Evolutionary conservation across 108 stramenopile species (phyloP).

Genomic region (Pinguiococcus pyrenoidosus): DNA sequence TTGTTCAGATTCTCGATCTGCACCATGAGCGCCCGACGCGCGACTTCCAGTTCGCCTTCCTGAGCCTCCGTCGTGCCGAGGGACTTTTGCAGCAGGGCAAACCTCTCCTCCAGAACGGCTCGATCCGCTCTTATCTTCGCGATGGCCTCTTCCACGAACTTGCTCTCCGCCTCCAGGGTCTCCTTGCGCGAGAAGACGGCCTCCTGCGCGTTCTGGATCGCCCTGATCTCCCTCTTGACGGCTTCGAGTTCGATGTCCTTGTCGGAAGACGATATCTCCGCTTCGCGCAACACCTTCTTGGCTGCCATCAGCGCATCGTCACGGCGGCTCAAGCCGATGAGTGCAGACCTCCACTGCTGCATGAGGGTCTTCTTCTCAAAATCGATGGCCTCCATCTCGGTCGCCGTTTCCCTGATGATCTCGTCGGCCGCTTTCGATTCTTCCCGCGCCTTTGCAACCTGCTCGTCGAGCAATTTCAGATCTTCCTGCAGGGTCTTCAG

Average conservation of each 20-base stretch:
- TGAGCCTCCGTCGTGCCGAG: constrained; percentile 51
- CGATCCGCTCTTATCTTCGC: constrained; percentile 35
- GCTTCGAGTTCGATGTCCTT: constrained; percentile 26
- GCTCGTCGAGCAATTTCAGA: constrained; percentile 42
- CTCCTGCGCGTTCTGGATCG: constrained; percentile 26
- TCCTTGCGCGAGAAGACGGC: constrained; percentile 26
- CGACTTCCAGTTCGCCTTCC: constrained; percentile 40
- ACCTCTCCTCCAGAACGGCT: constrained; percentile 15
- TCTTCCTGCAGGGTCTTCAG: constrained; percentile 33
- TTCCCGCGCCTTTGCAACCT: constrained; percentile 42
- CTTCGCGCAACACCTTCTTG: constrained; percentile 38
- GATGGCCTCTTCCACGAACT: constrained; percentile 39
- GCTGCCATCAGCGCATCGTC: constrained; percentile 64
- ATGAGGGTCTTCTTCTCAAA: constrained; percentile 62
- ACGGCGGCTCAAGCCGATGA: constrained; percentile 47
- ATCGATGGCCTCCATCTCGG: constrained; percentile 51
- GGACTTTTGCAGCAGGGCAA: not conserved
- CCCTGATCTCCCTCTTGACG: constrained; percentile 27
- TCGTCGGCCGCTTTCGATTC: constrained; percentile 45
- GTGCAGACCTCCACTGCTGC: constrained; percentile 60
- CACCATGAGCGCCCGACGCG: no score
- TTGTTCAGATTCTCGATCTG: constrained; percentile 23
- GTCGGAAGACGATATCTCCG: constrained; percentile 40
- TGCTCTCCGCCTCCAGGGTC: constrained; percentile 45
- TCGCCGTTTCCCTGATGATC: constrained; percentile 52